Evolutionary conservation across 176 grass and related monocot genomes (phyloP).

Genomic region (Bromus sterilis): DNA sequence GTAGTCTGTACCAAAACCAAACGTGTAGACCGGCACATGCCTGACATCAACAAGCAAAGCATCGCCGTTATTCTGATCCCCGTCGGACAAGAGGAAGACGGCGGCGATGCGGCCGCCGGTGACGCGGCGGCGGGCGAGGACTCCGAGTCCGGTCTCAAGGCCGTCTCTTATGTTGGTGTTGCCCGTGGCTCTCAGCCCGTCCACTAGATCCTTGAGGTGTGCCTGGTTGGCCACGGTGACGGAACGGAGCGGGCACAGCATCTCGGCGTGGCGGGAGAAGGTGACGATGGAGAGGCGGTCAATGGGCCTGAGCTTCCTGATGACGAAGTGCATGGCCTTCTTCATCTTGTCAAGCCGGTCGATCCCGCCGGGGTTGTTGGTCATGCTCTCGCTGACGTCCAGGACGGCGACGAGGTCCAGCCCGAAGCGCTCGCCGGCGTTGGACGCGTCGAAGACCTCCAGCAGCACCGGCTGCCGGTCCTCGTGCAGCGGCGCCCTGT

Average conservation of each 20-base stretch:
- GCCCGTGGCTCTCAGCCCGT: neutral
- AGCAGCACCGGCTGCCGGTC: neutral
- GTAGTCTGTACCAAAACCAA: slow-evolving; percentile 20
- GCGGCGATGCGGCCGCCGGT: neutral
- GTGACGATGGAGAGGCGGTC: slow-evolving; percentile 44
- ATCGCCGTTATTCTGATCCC: neutral
- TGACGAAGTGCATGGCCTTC: neutral
- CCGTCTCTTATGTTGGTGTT: neutral
- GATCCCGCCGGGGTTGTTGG: too few species aligned
- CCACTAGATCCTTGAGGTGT: neutral
- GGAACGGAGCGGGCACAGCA: neutral
- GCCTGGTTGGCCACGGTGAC: neutral
- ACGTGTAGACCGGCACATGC: slow-evolving; percentile 22
- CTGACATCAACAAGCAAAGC: neutral
- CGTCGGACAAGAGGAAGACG: slow-evolving; percentile 31
- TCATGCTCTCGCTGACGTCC: neutral
- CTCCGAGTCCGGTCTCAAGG: neutral
- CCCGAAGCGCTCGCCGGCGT: neutral
- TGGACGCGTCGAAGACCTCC: neutral
- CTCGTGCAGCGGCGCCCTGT: neutral
- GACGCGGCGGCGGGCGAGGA: neutral
- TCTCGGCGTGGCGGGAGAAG: neutral
- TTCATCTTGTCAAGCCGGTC: neutral
- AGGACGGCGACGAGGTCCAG: neutral
- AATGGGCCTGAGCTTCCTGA: neutral